These are phyloP conservation scores for Pythium chondricola DNA, from an alignment of 352 stramenopile genomes.

Conservation along the genomic window DNA sequence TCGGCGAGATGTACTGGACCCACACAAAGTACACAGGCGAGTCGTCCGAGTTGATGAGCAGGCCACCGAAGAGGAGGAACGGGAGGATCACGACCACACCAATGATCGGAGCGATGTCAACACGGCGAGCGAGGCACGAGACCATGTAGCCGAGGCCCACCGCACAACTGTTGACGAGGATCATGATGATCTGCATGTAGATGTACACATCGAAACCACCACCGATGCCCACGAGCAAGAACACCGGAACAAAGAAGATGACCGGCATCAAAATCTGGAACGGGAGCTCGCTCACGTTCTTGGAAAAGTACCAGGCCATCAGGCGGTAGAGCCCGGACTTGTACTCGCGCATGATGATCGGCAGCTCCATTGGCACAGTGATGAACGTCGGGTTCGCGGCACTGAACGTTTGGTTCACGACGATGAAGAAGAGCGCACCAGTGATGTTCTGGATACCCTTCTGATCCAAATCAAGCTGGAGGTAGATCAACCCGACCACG, in stretches of 20 bases:
- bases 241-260: constrained; percentile 27
- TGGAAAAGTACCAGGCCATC: constrained; percentile 34
- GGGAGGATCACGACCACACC: constrained; percentile 38
- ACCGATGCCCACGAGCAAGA: constrained; percentile 41
- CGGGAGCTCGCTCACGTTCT: constrained; percentile 41
- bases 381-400: constrained; percentile 17
- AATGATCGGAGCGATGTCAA: constrained; percentile 33
- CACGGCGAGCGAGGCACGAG: constrained; percentile 21
- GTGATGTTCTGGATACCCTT: constrained; percentile 36
- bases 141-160: constrained; percentile 35
- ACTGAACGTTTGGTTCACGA: constrained; percentile 34
- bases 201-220: constrained; percentile 28
- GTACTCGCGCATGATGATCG: constrained; percentile 38
- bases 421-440: constrained; percentile 36
- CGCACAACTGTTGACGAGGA: constrained; percentile 27
- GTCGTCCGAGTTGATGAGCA: constrained; percentile 36
- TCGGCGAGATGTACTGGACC: constrained; percentile 51
- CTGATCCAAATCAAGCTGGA: constrained; percentile 34
- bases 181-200: constrained; percentile 26
- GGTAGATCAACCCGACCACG: constrained; percentile 39
- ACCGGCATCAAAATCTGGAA: constrained; percentile 40
- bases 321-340: constrained; percentile 32
- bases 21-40: constrained; percentile 42
- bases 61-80: constrained; percentile 40
- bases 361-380: constrained; percentile 20